Conservation (phyloP, 805 yeast species). For the Diddensiella caesifluorescens region DNA sequence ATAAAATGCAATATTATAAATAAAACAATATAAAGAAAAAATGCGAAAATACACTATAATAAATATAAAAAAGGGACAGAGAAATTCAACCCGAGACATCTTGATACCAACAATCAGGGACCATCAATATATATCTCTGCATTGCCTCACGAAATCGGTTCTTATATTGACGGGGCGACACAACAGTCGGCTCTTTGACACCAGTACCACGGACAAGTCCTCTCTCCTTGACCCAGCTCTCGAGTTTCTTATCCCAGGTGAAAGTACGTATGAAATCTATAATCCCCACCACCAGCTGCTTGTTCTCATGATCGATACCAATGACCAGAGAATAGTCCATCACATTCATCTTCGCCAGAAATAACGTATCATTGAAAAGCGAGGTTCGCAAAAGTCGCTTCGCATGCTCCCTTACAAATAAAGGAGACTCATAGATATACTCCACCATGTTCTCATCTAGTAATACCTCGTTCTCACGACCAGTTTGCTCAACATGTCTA, state of each 20-base stretch:
- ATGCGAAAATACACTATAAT: not conserved
- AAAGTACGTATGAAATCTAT: constrained; percentile 91
- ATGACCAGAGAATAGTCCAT: constrained; percentile 97
- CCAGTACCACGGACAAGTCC: constrained; percentile 73
- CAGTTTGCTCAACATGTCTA: constrained; percentile 94
- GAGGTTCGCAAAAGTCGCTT: constrained; percentile 82
- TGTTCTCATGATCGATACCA: constrained; percentile 66
- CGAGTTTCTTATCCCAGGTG: constrained; percentile 98
- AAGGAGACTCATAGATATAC: constrained; percentile 91
- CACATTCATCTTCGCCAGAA: constrained; percentile 93
- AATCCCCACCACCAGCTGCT: constrained; percentile 82
- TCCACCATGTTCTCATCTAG: constrained; percentile 98
- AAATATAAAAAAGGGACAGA: constrained; percentile 1
- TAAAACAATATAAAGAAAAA: constrained; percentile 5
- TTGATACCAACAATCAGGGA: constrained; percentile 59
- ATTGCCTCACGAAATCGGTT: constrained; percentile 94
- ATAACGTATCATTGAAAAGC: constrained; percentile 90
- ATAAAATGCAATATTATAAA: constrained; percentile 5
- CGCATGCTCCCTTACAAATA: constrained; percentile 88
- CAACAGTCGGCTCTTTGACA: constrained; percentile 92
- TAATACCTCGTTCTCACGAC: constrained; percentile 88
- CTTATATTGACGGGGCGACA: constrained; percentile 93
- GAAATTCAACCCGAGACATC: constrained; percentile 6
- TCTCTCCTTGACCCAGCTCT: constrained; percentile 97
- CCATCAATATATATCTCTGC: constrained; percentile 92